These are phyloP conservation scores for Nicotiana knightiana DNA, from an alignment of 257 asterid species.

Conservation along the genomic window DNA sequence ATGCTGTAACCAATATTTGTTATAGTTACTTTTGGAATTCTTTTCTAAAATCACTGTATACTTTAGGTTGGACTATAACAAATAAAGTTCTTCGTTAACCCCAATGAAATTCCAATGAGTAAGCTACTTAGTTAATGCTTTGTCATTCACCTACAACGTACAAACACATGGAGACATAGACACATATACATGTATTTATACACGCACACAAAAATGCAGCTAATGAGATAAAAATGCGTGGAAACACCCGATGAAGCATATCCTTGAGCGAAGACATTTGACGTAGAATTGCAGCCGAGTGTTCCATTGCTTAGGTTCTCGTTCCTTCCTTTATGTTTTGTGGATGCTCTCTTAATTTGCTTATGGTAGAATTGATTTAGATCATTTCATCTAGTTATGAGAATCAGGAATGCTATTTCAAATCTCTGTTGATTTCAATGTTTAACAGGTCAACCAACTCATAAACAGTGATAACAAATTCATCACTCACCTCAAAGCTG, in stretches of 20 bases:
- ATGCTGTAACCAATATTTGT: too few species aligned
- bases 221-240: background rate
- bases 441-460: too few species aligned
- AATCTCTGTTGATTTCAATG: too few species aligned
- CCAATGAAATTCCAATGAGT: background rate
- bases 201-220: background rate
- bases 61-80: too few species aligned
- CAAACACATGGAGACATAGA: background rate
- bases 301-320: constrained; percentile 13
- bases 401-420: too few species aligned
- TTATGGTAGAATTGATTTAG: background rate
- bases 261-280: constrained; percentile 41
- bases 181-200: too few species aligned
- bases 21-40: too few species aligned
- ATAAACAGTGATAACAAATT: too few species aligned
- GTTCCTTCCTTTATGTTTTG: background rate
- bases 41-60: too few species aligned
- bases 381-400: too few species aligned
- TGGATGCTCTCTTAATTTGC: background rate
- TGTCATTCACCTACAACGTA: background rate
- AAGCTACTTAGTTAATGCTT: background rate
- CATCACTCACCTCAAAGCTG: too few species aligned
- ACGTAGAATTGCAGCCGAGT: constrained; percentile 31
- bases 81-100: constrained; percentile 27
- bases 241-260: constrained; percentile 39